Percentiles rank a stretch among this genome's conserved stretches.
phyloP scores from a whole-genome alignment of 768 basidiomycete species.

The Lentinus tigrinus region DNA sequence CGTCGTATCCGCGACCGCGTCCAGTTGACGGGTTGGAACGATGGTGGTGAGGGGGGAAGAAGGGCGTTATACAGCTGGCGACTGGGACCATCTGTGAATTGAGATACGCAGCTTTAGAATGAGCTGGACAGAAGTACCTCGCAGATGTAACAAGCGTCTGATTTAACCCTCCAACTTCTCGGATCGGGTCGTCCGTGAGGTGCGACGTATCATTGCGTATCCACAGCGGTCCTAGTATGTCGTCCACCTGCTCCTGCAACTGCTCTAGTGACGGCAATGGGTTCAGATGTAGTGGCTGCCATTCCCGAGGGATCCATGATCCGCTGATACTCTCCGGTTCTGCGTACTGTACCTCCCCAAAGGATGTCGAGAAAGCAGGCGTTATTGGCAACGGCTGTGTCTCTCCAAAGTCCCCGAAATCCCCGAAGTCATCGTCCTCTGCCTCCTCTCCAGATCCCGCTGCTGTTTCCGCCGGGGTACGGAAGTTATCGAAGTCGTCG shows the following conservation, averaged over 20 bases:
- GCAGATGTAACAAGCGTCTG: constrained; percentile 76
- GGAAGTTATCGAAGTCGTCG: constrained; percentile 60
- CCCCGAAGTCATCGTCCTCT: constrained; percentile 84
- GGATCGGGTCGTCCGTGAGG: constrained; percentile 68
- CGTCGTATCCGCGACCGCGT: constrained; percentile 87
- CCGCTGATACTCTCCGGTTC: constrained; percentile 22
- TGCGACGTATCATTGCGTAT: constrained; percentile 46
- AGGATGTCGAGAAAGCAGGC: constrained; percentile 5
- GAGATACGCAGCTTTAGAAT: constrained; percentile 12
- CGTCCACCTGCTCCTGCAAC: constrained; percentile 61
- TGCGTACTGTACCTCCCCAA: constrained; percentile 20
- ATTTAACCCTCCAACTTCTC: constrained; percentile 76
- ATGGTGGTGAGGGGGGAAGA: constrained; percentile 64
- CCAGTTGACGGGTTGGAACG: constrained; percentile 89
- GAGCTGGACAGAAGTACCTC: constrained; percentile 50
- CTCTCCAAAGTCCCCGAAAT: constrained; percentile 87
- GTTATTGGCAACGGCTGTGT: constrained; percentile 26
- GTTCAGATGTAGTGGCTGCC: constrained; percentile 65
- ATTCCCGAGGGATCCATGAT: constrained; percentile 36
- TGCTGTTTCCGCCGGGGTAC: constrained; percentile 42
- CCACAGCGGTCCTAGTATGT: constrained; percentile 69
- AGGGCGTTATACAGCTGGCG: constrained; percentile 77
- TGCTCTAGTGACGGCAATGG: constrained; percentile 59
- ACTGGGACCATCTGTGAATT: constrained; percentile 42
- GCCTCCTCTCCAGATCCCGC: constrained; percentile 38